A percentile compares a stretch with the other conserved stretches of the same genome.
Conservation (phyloP, 1,284 basidiomycete genomes). For the Volvariella volvacea region DNA sequence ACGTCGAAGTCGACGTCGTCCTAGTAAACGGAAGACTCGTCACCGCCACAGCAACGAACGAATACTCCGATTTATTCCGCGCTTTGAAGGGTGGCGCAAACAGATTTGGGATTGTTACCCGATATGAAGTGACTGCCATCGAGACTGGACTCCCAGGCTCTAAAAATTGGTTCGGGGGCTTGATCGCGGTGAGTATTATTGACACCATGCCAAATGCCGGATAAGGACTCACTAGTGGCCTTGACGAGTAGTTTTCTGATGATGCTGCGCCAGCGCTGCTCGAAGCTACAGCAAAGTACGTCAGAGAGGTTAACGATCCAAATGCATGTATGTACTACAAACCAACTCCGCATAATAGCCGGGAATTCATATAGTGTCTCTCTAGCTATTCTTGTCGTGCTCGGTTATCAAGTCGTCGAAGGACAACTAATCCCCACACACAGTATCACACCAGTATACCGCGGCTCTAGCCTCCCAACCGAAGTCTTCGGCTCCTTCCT, state of each 20-base stretch:
- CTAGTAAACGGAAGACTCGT: constrained; percentile 29
- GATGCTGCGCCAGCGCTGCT: constrained; percentile 23
- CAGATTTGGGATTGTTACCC: constrained; percentile 34
- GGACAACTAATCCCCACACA: constrained; percentile 10
- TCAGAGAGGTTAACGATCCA: constrained; percentile 26
- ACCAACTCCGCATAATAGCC: too few species aligned
- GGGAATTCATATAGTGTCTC: too few species aligned
- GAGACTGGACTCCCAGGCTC: constrained; percentile 26
- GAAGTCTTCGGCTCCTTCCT: constrained; percentile 30
- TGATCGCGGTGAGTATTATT: constrained; percentile 21
- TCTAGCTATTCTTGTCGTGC: too few species aligned
- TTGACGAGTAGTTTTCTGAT: constrained; percentile 24
- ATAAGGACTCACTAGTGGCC: background rate
- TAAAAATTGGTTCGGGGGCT: constrained; percentile 29
- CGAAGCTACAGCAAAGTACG: constrained; percentile 28
- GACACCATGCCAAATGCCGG: too few species aligned
- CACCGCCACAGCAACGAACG: constrained; percentile 29
- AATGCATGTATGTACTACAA: constrained; percentile 26
- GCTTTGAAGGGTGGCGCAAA: constrained; percentile 35
- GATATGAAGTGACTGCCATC: constrained; percentile 28
- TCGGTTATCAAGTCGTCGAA: too few species aligned
- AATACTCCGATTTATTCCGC: constrained; percentile 31
- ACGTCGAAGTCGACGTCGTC: constrained; percentile 30
- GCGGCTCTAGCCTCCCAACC: constrained; percentile 23
- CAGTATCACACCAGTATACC: constrained; percentile 26